Base-by-base conservation (phyloP, 2,329 filamentous ascomycete species). In the Colletotrichum melonis region DNA sequence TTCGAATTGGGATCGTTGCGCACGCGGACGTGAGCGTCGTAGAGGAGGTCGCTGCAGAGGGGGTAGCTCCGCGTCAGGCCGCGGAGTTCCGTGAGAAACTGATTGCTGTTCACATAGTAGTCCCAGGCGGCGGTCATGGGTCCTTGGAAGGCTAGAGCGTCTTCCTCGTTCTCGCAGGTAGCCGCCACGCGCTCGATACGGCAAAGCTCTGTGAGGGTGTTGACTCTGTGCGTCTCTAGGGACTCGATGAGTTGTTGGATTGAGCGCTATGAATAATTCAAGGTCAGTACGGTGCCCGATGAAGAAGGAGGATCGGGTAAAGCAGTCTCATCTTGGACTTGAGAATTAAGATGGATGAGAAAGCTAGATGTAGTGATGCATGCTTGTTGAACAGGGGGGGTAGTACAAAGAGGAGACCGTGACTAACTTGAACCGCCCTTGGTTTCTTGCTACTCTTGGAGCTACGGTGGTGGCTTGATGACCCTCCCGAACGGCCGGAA, bases 101-200 rank as follows among this genome's bases (percentile, higher is more conserved):
- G 91, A 81, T 94, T 89, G 72, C 90, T 92, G 72, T 88, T 89
- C 75, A 95, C 92, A 77, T 94, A 94, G 83, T 93, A 88, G 1
- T 87, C 85, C 92, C 92, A 95, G 2, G 93, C 92, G 3, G 87
- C 82, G 4, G 92, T 93, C 91, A 95, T 92, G 12, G 92, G 91
- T 6, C 82, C 83, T 78, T 90, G 88, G 75, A 91, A 89, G 4
- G 86, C 86, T 32, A 88, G 87, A 16, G 88, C 88, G 59, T 93
- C 89, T 66, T 91, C 89, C 56, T 89, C 86, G 54, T 87, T 85
- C 38, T 90, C 86, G 72, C 89, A 87, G 2, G 85, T 81, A 3
- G 91, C 89, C 28, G 93, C 91, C 4, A 89, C 85, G 69, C 90
- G 89, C 80, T 95, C 93, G 76, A 94, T 91, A 19, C 92, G 91